Base-by-base conservation (phyloP, 345 rosid species). In the Eucalyptus shirleyi region DNA sequence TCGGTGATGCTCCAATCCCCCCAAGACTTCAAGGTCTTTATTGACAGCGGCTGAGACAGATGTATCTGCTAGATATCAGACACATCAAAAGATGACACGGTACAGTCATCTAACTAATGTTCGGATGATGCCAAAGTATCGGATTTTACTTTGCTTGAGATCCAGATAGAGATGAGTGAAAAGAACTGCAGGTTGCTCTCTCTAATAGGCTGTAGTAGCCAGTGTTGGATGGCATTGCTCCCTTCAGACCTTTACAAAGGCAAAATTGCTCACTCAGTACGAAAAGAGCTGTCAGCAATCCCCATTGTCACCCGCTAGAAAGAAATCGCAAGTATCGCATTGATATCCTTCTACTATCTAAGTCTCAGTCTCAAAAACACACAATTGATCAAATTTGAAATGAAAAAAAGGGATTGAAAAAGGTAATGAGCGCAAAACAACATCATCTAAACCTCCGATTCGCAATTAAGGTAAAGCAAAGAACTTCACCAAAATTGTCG, bases 161-260 rank as follows among this genome's bases (percentile, higher is more conserved):
- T 91, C 98, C 98, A 96, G 28, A 96, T 55, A 42, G 97, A 93
- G 92, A 95, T 81, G 26, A 96, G 96, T 12, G 92, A 94, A 93
- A 96, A 96, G 28, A 96, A 88, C 92, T 96, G 97, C 92, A 96
- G 87, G 93, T 94, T 96, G 94, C 98, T 93, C 91, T 96, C 96
- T 59, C 89, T 94, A 60, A 93, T 23, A 23, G 97, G 95, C 87
- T 91, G 91, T 93, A 96, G 81, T 83, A 97, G 94, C 99, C 97
- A 96, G 89, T 93, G 94, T 34, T 90, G 90, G 72, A 44, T 50
- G 44, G 89, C 91, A 87, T 90, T 90, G 32, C 56, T 86, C 65
- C 88, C 90, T 34, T 59, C 86, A 32, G 90, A 92, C 92, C 98
- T 95, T 88, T 86, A 87, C 47, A 90, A n/a, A 37, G 56, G 47